phyloP scores from a whole-genome alignment of 768 basidiomycete genomes.

The Boletus subcaerulescens region DNA sequence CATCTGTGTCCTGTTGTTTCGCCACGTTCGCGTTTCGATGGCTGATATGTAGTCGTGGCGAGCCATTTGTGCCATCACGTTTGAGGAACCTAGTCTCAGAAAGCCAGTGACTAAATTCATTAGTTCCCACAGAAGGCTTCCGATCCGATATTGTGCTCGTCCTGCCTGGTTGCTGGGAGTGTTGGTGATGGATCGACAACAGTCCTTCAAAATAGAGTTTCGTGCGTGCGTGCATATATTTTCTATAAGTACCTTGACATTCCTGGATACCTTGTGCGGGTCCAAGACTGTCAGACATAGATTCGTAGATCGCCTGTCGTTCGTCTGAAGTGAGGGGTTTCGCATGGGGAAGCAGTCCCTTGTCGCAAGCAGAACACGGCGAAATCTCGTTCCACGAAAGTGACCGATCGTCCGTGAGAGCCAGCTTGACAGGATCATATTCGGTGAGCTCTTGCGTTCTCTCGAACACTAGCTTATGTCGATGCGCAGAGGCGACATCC shows the following conservation, averaged over 20 bases:
- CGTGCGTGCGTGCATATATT: conserved; percentile 48
- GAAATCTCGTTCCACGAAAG: conserved; percentile 15
- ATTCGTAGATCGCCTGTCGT: conserved; percentile 49
- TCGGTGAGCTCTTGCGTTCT: conserved; percentile 24
- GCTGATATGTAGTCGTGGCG: conserved; percentile 7
- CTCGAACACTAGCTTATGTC: conserved; percentile 26
- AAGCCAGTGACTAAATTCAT: conserved; percentile 32
- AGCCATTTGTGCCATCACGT: conserved; percentile 14
- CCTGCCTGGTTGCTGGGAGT: conserved; percentile 13
- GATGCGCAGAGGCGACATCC: conserved; percentile 28
- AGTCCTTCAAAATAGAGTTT: conserved; percentile 48
- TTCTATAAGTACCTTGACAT: conserved; percentile 49
- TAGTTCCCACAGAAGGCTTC: conserved; percentile 14
- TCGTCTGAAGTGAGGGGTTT: conserved; percentile 42
- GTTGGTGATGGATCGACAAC: conserved; percentile 17
- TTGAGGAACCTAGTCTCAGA: conserved; percentile 28
- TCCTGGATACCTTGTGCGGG: conserved; percentile 47
- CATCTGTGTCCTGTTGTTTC: conserved; percentile 8
- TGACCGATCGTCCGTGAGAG: conserved; percentile 7
- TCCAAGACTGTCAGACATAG: conserved; percentile 48
- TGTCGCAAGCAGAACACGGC: conserved; percentile 20
- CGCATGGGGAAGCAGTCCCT: conserved; percentile 12
- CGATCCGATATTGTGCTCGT: conserved; percentile 8
- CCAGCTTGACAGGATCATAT: conserved; percentile 7
- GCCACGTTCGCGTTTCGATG: conserved; percentile 15